Conservation (phyloP, 306 rosid species). For the Cicer pinnatifidum region DNA sequence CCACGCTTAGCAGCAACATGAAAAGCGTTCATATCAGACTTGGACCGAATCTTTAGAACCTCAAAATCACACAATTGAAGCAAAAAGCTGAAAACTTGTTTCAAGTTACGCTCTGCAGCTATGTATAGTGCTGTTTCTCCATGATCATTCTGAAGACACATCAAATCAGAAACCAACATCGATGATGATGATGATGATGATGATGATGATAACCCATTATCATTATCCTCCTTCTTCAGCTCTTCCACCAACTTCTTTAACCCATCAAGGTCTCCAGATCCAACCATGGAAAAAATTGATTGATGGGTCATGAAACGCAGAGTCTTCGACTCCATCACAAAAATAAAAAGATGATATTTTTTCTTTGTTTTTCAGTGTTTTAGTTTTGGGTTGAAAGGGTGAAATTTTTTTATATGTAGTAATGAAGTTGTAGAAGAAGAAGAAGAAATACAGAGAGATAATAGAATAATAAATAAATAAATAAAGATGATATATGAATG, state of each 20-base stretch:
- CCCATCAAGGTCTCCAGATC: slow-evolving; percentile 76
- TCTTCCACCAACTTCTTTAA: slow-evolving; percentile 55
- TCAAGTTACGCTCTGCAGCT: slow-evolving; percentile 69
- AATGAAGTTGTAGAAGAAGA: slow-evolving; percentile 18
- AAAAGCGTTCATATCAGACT: slow-evolving; percentile 81
- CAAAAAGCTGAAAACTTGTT: slow-evolving; percentile 67
- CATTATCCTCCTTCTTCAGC: slow-evolving; percentile 54
- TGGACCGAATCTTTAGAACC: slow-evolving; percentile 76
- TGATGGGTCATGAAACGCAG: slow-evolving; percentile 74
- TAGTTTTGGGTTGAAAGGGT: neutral
- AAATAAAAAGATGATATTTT: neutral
- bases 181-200: neutral
- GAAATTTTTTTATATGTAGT: neutral
- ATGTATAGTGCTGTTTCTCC: slow-evolving; percentile 79
- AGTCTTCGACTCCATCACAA: slow-evolving; percentile 70
- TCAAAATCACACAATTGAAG: slow-evolving; percentile 57
- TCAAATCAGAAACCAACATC: slow-evolving; percentile 55
- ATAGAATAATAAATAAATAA: neutral
- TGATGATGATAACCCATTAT: slow-evolving; percentile 42
- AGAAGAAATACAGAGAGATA: slow-evolving; percentile 3
- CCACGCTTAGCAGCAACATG: slow-evolving; percentile 91
- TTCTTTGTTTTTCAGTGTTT: slow-evolving; percentile 36
- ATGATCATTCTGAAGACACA: slow-evolving; percentile 81
- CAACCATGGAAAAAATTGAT: slow-evolving; percentile 71
- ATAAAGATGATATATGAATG: neutral